Percentiles rank a stretch among this genome's conserved stretches.
Evolutionary conservation across 2,329 filamentous ascomycete genomes (phyloP).

Genomic region (Neoscytalidium dimidiatum): DNA sequence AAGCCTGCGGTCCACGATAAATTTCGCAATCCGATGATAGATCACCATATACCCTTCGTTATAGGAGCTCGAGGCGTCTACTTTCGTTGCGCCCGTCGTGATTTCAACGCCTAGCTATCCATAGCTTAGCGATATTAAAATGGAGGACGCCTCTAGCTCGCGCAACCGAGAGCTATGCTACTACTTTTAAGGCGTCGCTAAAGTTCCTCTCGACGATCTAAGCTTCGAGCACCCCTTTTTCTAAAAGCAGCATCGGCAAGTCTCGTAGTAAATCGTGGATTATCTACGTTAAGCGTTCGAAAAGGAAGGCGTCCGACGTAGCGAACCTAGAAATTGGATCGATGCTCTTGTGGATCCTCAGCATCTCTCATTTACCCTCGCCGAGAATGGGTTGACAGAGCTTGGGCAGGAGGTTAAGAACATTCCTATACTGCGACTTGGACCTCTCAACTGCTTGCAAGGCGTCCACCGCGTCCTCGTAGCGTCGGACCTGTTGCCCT

Average conservation of each 20-base stretch:
- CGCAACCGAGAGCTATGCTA: background rate
- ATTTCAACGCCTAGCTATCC: no score
- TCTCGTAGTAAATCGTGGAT: background rate
- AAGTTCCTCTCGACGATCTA: background rate
- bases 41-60: no score
- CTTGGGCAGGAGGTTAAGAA: background rate
- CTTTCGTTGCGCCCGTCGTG: no score
- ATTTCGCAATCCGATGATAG: no score
- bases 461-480: constrained; percentile 24
- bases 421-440: constrained; percentile 20
- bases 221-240: background rate
- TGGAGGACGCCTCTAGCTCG: background rate
- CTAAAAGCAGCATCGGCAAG: background rate
- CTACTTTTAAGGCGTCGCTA: background rate
- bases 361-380: background rate
- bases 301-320: background rate
- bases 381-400: background rate
- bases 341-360: background rate
- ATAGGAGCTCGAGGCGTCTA: no score
- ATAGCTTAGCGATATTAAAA: no score
- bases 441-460: constrained; percentile 22
- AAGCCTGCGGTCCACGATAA: no score
- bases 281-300: background rate
- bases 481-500: constrained; percentile 23
- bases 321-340: background rate